Evolutionary conservation across 108 stramenopile species (phyloP).

Genomic region (Schizochytrium sp.): DNA sequence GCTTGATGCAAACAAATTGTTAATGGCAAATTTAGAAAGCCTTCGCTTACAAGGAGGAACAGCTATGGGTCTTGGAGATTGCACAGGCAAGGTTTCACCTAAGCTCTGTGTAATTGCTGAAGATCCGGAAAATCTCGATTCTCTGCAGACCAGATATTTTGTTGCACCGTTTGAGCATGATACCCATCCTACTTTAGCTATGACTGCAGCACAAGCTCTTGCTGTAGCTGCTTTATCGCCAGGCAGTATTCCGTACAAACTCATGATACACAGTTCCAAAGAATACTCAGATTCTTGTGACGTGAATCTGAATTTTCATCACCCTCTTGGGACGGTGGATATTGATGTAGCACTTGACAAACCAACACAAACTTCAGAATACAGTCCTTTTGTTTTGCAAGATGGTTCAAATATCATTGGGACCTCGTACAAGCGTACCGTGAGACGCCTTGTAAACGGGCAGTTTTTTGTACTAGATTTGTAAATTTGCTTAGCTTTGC

Average conservation of each 20-base stretch:
- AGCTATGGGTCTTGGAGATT: slow-evolving; percentile 55
- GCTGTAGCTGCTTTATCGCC: background rate
- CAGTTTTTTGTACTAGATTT: background rate
- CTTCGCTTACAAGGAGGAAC: background rate
- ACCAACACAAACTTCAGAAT: background rate
- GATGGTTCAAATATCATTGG: background rate
- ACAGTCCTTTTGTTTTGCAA: background rate
- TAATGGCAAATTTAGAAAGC: background rate
- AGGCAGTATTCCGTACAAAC: background rate
- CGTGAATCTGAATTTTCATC: background rate
- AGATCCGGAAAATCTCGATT: background rate
- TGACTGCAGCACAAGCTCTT: slow-evolving; percentile 57
- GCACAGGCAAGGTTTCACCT: slow-evolving; percentile 20
- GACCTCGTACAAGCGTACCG: slow-evolving; percentile 47
- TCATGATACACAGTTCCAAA: background rate
- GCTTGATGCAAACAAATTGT: background rate
- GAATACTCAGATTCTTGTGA: background rate
- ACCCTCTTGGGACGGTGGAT: background rate
- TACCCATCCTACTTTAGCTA: slow-evolving; percentile 7
- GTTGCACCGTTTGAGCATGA: slow-evolving; percentile 41
- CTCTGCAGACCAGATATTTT: slow-evolving; percentile 15
- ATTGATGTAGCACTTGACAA: background rate
- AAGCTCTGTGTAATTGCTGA: slow-evolving; percentile 34
- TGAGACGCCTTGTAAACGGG: slow-evolving; percentile 4
- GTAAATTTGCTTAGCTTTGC: background rate